Conservation (phyloP, 768 basidiomycete species). For the Podaxis sp. region DNA sequence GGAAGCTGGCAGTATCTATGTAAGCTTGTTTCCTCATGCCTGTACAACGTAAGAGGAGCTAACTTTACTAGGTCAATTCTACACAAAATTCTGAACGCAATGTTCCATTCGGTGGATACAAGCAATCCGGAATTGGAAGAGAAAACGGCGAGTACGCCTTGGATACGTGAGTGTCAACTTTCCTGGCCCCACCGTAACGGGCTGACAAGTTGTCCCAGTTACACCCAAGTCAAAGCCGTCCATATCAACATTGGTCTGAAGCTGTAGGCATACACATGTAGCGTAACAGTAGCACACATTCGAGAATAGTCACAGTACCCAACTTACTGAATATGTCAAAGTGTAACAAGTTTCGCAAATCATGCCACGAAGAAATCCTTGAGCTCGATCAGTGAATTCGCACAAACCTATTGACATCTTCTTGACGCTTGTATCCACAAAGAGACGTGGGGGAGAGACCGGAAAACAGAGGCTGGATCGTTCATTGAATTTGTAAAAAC, state of each 20-base stretch:
- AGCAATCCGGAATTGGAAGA: constrained; percentile 71
- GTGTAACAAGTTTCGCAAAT: neutral
- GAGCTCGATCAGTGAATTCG: too few species aligned
- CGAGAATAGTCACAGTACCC: neutral
- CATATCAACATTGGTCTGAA: constrained; percentile 53
- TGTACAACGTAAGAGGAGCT: neutral
- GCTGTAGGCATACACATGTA: neutral
- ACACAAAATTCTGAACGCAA: constrained; percentile 42
- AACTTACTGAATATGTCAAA: neutral
- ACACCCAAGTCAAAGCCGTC: constrained; percentile 60
- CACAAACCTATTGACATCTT: too few species aligned
- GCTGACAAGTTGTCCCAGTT: constrained; percentile 30
- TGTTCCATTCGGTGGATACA: constrained; percentile 72
- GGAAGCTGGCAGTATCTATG: constrained; percentile 66
- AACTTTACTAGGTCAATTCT: constrained; percentile 38
- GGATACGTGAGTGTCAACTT: constrained; percentile 39
- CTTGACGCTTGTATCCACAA: too few species aligned
- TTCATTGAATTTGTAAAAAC: too few species aligned
- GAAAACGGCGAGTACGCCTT: constrained; percentile 69
- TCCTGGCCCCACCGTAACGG: neutral
- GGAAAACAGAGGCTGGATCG: too few species aligned
- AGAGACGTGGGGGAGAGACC: too few species aligned
- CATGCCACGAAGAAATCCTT: neutral
- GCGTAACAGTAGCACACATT: neutral
- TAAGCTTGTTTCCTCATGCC: constrained; percentile 23